Conservation (phyloP, 495 filamentous ascomycete species). For the Lepidopterella palustris region DNA sequence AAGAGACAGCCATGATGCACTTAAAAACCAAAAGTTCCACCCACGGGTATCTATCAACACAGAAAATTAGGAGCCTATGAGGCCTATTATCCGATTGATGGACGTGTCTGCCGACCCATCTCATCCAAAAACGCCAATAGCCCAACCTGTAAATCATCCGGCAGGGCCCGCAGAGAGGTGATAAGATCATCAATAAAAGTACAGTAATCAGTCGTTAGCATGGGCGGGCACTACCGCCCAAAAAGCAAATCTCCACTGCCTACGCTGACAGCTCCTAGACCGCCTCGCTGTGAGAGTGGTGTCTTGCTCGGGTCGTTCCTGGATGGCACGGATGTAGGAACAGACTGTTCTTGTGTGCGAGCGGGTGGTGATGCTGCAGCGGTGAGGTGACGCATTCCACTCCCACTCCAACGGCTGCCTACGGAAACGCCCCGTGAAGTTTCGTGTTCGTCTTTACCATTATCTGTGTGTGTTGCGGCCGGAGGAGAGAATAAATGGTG, state of each 20-base stretch:
- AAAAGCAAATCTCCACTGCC: constrained; percentile 21
- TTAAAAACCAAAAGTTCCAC: no score
- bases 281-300: constrained; percentile 15
- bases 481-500: constrained; percentile 15
- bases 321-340: not conserved
- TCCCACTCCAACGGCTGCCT: constrained; percentile 10
- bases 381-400: constrained; percentile 11
- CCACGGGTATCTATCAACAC: no score
- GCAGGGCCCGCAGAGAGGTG: not conserved
- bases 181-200: not conserved
- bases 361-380: constrained; percentile 1
- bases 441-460: constrained; percentile 2
- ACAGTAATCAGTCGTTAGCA: not conserved
- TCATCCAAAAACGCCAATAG: not conserved
- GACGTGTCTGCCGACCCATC: not conserved
- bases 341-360: not conserved
- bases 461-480: constrained; percentile 9
- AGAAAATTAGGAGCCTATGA: no score
- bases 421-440: not conserved
- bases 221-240: constrained; percentile 4
- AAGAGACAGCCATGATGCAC: no score
- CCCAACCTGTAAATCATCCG: not conserved
- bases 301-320: constrained; percentile 7
- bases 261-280: constrained; percentile 21
- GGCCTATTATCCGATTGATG: no score